A percentile compares a stretch with the other conserved stretches of the same genome.
These are phyloP conservation scores for Trichoderma hamatum DNA, from an alignment of 2,329 filamentous ascomycete genomes.

Conservation along the genomic window DNA sequence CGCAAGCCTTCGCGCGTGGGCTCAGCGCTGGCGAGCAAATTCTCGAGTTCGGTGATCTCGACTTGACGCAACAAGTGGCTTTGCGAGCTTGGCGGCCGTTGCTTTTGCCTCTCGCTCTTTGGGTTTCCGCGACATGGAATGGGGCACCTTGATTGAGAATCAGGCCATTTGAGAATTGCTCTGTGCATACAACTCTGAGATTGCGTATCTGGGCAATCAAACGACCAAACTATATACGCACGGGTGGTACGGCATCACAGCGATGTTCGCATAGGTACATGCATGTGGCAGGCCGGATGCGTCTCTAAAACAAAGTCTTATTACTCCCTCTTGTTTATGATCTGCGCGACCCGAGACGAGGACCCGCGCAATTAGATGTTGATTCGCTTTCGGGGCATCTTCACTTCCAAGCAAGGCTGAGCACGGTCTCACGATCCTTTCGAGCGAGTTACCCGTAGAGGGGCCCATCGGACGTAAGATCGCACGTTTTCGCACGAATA, in stretches of 20 bases:
- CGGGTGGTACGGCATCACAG: neutral
- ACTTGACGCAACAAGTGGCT: constrained; percentile 23
- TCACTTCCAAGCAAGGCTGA: constrained; percentile 4
- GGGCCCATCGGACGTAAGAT: constrained; percentile 10
- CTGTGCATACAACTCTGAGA: neutral
- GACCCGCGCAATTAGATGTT: neutral
- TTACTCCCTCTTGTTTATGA: neutral
- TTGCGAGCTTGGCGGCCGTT: constrained; percentile 12
- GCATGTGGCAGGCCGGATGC: neutral
- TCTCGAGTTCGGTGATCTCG: neutral
- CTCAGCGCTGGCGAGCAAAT: neutral
- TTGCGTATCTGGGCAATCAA: neutral
- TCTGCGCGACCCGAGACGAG: constrained; percentile 11
- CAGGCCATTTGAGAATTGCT: neutral
- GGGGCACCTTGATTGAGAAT: constrained; percentile 5
- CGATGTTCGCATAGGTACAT: neutral
- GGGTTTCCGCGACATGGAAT: neutral
- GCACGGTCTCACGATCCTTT: neutral
- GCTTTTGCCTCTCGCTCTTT: neutral
- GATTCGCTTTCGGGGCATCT: neutral
- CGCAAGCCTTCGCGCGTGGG: constrained; percentile 7
- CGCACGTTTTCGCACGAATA: neutral
- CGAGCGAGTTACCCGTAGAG: neutral
- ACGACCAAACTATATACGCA: neutral
- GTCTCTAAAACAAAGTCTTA: constrained; percentile 1